Conservation (phyloP, 139 green algal genomes). For the Micractinium sp. region DNA sequence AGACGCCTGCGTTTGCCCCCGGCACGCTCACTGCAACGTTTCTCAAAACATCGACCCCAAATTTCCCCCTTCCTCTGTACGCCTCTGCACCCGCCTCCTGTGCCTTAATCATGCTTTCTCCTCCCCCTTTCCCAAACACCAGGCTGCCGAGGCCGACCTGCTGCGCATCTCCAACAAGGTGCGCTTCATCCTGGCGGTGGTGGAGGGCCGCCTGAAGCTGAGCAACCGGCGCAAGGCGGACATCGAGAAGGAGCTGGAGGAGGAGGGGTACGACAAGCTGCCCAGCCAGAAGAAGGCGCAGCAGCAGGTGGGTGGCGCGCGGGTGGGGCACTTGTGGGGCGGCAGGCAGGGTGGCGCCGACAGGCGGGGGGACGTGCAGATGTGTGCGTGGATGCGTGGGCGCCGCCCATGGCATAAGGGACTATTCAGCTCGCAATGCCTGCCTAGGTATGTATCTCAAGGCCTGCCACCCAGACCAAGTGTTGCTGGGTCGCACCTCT, state of each 20-base stretch:
- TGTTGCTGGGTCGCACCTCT: background rate
- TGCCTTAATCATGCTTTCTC: too few species aligned
- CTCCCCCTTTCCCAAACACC: background rate
- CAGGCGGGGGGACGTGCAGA: background rate
- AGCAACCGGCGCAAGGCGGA: conserved; percentile 86
- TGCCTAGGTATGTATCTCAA: background rate
- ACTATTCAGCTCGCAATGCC: background rate
- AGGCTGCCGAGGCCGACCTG: conserved; percentile 80
- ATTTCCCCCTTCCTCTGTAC: background rate
- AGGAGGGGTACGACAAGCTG: conserved; percentile 81
- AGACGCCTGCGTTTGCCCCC: too few species aligned
- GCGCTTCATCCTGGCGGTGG: conserved; percentile 95
- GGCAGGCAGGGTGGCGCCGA: background rate
- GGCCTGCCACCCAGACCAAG: background rate
- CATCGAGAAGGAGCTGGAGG: conserved; percentile 87
- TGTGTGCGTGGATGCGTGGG: background rate
- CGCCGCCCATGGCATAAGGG: too few species aligned
- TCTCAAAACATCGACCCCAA: too few species aligned
- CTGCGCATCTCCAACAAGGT: conserved; percentile 85
- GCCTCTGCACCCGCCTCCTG: background rate
- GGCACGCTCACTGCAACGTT: too few species aligned
- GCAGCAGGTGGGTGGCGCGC: conserved; percentile 12
- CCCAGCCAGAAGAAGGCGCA: conserved; percentile 50
- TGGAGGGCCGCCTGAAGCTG: conserved; percentile 83
- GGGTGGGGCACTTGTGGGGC: background rate